phyloP scores from a whole-genome alignment of 148 eudicot genomes.

The Pouteria glomerata region DNA sequence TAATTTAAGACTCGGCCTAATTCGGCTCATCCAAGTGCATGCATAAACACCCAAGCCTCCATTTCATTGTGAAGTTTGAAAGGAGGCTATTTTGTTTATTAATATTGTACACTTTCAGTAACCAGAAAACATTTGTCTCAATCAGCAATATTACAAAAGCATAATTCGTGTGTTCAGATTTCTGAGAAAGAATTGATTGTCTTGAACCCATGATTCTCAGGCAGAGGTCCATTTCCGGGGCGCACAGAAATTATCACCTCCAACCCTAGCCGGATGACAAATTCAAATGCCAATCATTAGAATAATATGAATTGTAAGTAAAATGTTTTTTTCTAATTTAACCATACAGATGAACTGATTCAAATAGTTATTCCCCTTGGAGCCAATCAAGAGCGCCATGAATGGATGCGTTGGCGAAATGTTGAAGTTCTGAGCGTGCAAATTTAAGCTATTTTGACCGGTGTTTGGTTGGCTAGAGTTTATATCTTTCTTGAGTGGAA shows the following conservation, averaged over 20 bases:
- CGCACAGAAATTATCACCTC: slow-evolving; percentile 74
- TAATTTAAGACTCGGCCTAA: too few relatives aligned
- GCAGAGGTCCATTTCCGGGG: slow-evolving; percentile 85
- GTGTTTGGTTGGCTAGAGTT: background rate
- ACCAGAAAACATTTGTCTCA: background rate
- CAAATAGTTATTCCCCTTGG: background rate
- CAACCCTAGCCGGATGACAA: slow-evolving; percentile 43
- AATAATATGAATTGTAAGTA: background rate
- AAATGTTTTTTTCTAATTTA: background rate
- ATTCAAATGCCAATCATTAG: background rate
- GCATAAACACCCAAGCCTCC: too few relatives aligned
- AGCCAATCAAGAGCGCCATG: background rate
- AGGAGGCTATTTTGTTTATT: background rate
- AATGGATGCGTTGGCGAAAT: background rate
- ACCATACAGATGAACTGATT: background rate
- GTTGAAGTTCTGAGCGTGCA: background rate
- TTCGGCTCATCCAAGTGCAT: too few relatives aligned
- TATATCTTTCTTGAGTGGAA: background rate
- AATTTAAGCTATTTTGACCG: background rate
- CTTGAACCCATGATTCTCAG: slow-evolving; percentile 80
- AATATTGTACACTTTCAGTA: background rate
- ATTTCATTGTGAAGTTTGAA: background rate
- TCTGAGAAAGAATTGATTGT: slow-evolving; percentile 66
- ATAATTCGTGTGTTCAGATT: slow-evolving; percentile 28
- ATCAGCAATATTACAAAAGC: background rate